Evolutionary conservation across 2,329 filamentous ascomycete species (phyloP).

Genomic region (Diaporthe sp.): DNA sequence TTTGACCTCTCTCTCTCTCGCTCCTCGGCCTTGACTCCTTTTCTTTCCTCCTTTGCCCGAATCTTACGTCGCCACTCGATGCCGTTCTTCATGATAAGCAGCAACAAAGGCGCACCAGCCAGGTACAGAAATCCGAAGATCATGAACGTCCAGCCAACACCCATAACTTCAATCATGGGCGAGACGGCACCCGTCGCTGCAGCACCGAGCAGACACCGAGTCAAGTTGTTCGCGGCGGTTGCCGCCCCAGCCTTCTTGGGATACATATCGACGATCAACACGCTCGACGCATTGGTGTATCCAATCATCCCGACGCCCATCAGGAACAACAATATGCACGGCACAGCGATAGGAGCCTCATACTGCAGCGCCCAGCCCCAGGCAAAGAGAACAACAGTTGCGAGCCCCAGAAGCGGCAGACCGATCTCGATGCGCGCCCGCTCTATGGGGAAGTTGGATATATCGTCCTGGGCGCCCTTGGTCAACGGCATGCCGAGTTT

Average conservation of each 20-base stretch:
- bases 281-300: slow-evolving; percentile 65
- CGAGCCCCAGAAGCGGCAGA: slow-evolving; percentile 63
- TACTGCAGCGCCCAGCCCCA: slow-evolving; percentile 67
- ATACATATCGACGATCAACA: slow-evolving; percentile 68
- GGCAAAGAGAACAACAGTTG: slow-evolving; percentile 58
- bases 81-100: slow-evolving; percentile 57
- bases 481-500: slow-evolving; percentile 65
- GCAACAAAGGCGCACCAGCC: slow-evolving; percentile 53
- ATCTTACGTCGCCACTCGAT: slow-evolving; percentile 56
- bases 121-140: slow-evolving; percentile 59
- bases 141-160: slow-evolving; percentile 65
- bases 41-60: slow-evolving; percentile 46
- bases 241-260: slow-evolving; percentile 65
- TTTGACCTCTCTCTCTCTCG: neutral
- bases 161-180: slow-evolving; percentile 64
- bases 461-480: slow-evolving; percentile 63
- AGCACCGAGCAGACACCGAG: slow-evolving; percentile 67
- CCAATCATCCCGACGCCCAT: slow-evolving; percentile 64
- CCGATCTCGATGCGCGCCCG: slow-evolving; percentile 62
- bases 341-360: slow-evolving; percentile 57
- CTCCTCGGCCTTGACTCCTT: slow-evolving; percentile 36
- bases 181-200: slow-evolving; percentile 64
- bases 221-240: slow-evolving; percentile 68
- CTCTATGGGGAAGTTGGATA: slow-evolving; percentile 65
- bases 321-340: slow-evolving; percentile 60